Conservation (phyloP, 1,284 basidiomycete species). For the Papiliotrema terrestris region DNA sequence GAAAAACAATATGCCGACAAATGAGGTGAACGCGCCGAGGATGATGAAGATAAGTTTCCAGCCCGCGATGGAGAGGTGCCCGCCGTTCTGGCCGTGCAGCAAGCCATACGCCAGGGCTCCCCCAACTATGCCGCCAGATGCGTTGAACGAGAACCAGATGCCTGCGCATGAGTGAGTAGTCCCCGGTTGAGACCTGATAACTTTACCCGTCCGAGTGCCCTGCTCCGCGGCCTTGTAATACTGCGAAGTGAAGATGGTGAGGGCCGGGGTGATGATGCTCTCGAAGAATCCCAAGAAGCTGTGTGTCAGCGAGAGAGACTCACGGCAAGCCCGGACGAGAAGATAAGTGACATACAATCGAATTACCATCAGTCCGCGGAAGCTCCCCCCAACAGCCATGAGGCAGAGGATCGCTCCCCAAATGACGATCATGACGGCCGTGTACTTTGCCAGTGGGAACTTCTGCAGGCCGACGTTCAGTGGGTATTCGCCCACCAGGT, state of each 20-base stretch:
- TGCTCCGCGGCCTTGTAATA: neutral
- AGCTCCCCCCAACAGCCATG: conserved; percentile 19
- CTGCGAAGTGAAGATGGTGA: neutral
- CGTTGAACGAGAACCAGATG: conserved; percentile 17
- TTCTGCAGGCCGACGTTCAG: conserved; percentile 18
- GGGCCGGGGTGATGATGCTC: neutral
- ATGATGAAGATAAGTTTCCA: conserved; percentile 25
- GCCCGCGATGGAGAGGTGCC: conserved; percentile 12
- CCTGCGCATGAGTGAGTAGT: neutral
- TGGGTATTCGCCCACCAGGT: conserved; percentile 22
- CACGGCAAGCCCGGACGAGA: neutral
- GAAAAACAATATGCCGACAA: conserved; percentile 11
- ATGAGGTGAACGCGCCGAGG: conserved; percentile 17
- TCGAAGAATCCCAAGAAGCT: no score
- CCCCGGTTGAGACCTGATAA: neutral
- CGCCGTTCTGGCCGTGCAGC: conserved; percentile 4
- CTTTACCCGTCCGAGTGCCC: neutral
- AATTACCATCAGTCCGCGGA: conserved; percentile 14
- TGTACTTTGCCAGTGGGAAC: conserved; percentile 15
- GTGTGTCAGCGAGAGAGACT: neutral
- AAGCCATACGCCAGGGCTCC: conserved; percentile 18
- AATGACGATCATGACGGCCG: conserved; percentile 9
- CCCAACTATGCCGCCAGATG: conserved; percentile 20
- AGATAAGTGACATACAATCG: conserved; percentile 11
- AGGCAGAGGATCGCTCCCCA: conserved; percentile 16